These are phyloP conservation scores for Mortierella sp. DNA, from an alignment of 371 early-diverging fungal species.

Conservation along the genomic window DNA sequence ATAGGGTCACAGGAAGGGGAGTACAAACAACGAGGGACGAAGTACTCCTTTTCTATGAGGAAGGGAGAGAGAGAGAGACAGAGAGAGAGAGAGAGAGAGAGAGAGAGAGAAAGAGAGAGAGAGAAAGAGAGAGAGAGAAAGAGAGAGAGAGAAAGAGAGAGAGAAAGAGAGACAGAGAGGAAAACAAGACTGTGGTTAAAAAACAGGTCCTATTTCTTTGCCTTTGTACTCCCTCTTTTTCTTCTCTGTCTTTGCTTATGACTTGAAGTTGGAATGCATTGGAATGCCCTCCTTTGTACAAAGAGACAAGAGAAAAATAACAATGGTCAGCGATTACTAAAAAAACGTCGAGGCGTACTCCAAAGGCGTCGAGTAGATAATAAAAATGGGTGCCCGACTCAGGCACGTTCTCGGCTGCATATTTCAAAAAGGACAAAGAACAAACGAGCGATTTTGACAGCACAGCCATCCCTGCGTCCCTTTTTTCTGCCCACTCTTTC, in stretches of 20 bases:
- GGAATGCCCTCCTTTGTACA: background rate
- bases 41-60: constrained; percentile 3
- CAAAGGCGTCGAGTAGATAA: background rate
- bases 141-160: background rate
- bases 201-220: background rate
- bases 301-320: background rate
- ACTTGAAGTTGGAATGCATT: background rate
- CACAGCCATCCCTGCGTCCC: background rate
- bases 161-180: background rate
- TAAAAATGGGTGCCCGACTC: background rate
- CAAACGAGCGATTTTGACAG: background rate
- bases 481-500: background rate
- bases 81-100: background rate
- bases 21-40: background rate
- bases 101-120: background rate
- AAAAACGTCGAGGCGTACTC: too few relatives aligned
- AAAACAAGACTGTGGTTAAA: background rate
- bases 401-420: constrained; percentile 7
- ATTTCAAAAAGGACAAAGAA: background rate
- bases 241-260: background rate
- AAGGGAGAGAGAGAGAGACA: background rate
- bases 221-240: background rate
- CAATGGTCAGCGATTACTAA: background rate
- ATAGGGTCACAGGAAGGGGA: background rate
- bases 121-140: background rate